A percentile compares a stretch with the other conserved stretches of the same genome.
These are phyloP conservation scores for Zea luxurians DNA, from an alignment of 176 grass and related monocot genomes.

Conservation along the genomic window DNA sequence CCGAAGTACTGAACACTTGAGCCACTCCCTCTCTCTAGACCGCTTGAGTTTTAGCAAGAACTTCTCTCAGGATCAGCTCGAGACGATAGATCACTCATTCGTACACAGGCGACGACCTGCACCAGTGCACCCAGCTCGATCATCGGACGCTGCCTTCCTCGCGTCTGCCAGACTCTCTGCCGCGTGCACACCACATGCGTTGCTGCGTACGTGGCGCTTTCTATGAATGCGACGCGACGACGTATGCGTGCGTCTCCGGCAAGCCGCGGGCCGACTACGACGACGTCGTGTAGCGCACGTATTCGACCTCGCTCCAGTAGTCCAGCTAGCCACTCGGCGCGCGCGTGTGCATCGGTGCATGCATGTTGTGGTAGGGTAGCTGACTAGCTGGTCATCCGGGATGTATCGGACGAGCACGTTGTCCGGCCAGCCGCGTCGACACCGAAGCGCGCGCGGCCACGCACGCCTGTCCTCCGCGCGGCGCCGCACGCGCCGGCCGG, in stretches of 20 bases:
- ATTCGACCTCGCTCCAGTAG: background rate
- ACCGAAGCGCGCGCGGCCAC: background rate
- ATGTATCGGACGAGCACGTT: background rate
- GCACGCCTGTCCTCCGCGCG: slow-evolving; percentile 32
- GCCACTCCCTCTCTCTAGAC: too few species aligned
- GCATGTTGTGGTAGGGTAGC: background rate
- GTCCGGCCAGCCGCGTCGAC: slow-evolving; percentile 17
- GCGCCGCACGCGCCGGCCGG: background rate
- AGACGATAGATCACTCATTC: too few species aligned
- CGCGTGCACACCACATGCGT: background rate
- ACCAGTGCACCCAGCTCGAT: too few species aligned
- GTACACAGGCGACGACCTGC: too few species aligned
- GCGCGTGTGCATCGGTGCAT: background rate
- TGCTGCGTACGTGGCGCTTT: background rate
- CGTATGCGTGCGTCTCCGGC: slow-evolving; percentile 10
- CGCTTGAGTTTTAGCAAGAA: too few species aligned
- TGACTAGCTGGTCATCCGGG: background rate
- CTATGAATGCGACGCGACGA: background rate
- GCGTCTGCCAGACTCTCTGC: background rate
- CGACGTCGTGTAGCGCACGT: slow-evolving; percentile 37
- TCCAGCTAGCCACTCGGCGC: background rate
- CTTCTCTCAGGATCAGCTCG: too few species aligned
- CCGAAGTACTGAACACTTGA: too few species aligned
- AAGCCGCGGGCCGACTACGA: background rate
- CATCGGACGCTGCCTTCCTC: background rate